A percentile compares a stretch with the other conserved stretches of the same genome.
phyloP scores from a whole-genome alignment of 2,329 filamentous ascomycete species.

The Cordyceps javanica region DNA sequence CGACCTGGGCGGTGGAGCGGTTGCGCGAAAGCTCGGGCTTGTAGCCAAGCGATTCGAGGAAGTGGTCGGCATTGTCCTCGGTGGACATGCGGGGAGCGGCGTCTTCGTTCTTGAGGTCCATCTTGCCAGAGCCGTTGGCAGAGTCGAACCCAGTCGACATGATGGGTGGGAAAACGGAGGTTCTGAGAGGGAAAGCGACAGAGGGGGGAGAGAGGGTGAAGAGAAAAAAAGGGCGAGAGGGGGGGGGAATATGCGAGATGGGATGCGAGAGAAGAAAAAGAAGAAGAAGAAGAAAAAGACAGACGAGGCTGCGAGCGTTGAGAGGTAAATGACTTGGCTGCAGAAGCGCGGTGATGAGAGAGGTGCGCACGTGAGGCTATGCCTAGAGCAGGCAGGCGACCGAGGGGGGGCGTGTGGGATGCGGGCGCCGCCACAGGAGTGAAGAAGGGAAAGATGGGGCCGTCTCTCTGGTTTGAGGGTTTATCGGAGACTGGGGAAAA shows the following conservation, averaged over 20 bases:
- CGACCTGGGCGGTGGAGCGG: constrained; percentile 62
- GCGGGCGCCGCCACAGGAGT: not conserved
- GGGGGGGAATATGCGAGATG: not conserved
- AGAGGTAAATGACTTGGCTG: not conserved
- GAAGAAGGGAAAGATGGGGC: not conserved
- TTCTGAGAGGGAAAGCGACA: not conserved
- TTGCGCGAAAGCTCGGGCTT: constrained; percentile 58
- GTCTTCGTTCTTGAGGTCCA: constrained; percentile 25
- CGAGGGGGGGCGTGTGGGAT: not conserved
- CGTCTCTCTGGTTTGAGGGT: not conserved
- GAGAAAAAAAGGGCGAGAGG: not conserved
- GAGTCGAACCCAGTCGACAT: constrained; percentile 12
- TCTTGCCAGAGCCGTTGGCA: constrained; percentile 16
- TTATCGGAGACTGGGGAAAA: not conserved
- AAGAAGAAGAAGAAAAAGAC: not conserved
- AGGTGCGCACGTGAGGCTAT: constrained; percentile 12
- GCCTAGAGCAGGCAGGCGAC: constrained; percentile 7
- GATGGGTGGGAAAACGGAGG: too few relatives aligned
- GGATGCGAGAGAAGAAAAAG: not conserved
- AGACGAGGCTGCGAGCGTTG: constrained; percentile 1
- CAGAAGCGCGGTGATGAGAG: not conserved
- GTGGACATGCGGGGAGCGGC: constrained; percentile 20
- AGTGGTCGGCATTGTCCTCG: constrained; percentile 49
- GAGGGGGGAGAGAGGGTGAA: not conserved
- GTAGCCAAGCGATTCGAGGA: constrained; percentile 60